phyloP scores from a whole-genome alignment of 768 basidiomycete species.

The Albatrellus ellisii region DNA sequence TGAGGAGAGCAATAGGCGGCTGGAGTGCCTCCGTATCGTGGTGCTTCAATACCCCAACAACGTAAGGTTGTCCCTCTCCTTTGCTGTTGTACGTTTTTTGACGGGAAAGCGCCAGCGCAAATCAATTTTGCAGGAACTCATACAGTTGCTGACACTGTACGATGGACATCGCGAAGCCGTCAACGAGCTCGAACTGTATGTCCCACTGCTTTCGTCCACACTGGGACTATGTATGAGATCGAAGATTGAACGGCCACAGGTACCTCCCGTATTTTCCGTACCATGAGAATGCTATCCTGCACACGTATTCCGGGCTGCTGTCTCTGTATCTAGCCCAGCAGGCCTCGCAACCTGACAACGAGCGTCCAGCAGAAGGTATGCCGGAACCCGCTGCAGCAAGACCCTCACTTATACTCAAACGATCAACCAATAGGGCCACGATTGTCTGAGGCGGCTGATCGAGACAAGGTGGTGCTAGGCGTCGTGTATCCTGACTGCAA shows the following conservation, averaged over 20 bases:
- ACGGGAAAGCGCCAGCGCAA: slow-evolving; percentile 40
- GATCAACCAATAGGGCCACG: no score
- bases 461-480: no score
- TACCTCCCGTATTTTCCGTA: slow-evolving; percentile 84
- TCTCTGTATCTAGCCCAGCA: slow-evolving; percentile 48
- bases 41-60: slow-evolving; percentile 58
- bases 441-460: no score
- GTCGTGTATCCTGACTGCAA: no score
- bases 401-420: no score
- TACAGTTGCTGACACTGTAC: slow-evolving; percentile 48
- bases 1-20: slow-evolving; percentile 20
- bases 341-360: background rate
- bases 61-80: slow-evolving; percentile 27
- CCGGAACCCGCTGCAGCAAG: no score
- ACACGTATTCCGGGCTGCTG: slow-evolving; percentile 73
- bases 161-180: slow-evolving; percentile 55
- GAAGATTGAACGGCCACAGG: slow-evolving; percentile 23
- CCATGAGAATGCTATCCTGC: slow-evolving; percentile 66
- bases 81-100: slow-evolving; percentile 3
- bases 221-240: background rate
- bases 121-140: slow-evolving; percentile 59
- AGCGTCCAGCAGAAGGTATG: slow-evolving; percentile 1
- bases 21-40: slow-evolving; percentile 56
- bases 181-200: slow-evolving; percentile 78
- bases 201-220: slow-evolving; percentile 7